A percentile compares a stretch with the other conserved stretches of the same genome.
These are phyloP conservation scores for Monotropa hypopitys DNA, from an alignment of 179 eudicot genomes.

Conservation along the genomic window DNA sequence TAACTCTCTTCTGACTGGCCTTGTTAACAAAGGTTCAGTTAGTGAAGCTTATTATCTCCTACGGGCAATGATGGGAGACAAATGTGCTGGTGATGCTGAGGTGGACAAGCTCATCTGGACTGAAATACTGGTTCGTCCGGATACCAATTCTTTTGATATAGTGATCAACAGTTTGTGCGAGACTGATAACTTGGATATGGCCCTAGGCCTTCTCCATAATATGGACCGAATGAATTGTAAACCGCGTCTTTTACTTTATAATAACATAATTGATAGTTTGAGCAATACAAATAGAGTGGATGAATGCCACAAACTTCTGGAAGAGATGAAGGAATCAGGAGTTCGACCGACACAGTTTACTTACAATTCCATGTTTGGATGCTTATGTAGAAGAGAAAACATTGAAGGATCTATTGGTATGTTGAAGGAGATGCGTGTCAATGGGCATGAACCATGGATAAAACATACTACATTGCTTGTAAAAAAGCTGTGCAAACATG, in stretches of 20 bases:
- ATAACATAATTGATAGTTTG: constrained; percentile 51
- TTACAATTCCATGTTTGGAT: constrained; percentile 58
- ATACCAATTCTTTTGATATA: constrained; percentile 38
- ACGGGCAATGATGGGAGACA: constrained; percentile 27
- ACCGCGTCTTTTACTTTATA: constrained; percentile 41
- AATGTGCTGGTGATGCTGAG: constrained; percentile 11
- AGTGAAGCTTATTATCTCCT: constrained; percentile 44
- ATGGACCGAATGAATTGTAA: constrained; percentile 47
- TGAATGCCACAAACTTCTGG: constrained; percentile 46
- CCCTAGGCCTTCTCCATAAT: constrained; percentile 43
- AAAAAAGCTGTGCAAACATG: constrained; percentile 43
- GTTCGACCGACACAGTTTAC: constrained; percentile 59
- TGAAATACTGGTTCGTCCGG: constrained; percentile 20
- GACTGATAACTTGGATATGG: constrained; percentile 41
- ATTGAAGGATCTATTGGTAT: constrained; percentile 35
- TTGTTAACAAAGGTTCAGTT: constrained; percentile 32
- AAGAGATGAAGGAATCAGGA: constrained; percentile 48
- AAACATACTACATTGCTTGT: constrained; percentile 63
- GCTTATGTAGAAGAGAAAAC: constrained; percentile 54
- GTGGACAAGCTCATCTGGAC: constrained; percentile 24
- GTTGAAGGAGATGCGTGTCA: constrained; percentile 53
- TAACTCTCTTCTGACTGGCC: constrained; percentile 40
- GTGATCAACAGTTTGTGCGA: constrained; percentile 48
- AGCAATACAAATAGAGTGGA: constrained; percentile 39
- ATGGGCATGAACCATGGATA: constrained; percentile 80